A percentile compares a stretch with the other conserved stretches of the same genome.
Evolutionary conservation across 2,329 filamentous ascomycete genomes (phyloP).

Genomic region (Corniculantispora saksenae): DNA sequence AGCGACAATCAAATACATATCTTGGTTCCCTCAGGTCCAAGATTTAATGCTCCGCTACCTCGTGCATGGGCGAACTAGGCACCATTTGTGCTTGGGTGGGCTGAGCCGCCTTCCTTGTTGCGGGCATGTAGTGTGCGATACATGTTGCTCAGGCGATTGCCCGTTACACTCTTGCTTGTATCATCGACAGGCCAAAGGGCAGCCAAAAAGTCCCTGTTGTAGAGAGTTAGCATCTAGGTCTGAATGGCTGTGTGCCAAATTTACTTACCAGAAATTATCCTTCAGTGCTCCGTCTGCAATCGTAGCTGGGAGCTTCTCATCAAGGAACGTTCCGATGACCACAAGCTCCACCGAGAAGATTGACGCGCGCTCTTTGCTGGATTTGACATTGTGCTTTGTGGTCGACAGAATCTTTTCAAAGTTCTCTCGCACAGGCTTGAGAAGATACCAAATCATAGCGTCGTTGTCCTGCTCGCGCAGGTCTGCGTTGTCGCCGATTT

Average conservation of each 20-base stretch:
- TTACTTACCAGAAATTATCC: conserved; percentile 52
- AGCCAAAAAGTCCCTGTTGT: conserved; percentile 45
- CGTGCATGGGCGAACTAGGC: conserved; percentile 25
- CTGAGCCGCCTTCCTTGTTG: conserved; percentile 32
- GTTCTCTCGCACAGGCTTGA: conserved; percentile 61
- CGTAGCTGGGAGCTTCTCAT: conserved; percentile 45
- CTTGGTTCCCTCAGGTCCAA: conserved; percentile 10
- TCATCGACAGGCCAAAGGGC: conserved; percentile 49
- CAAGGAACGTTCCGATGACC: conserved; percentile 63
- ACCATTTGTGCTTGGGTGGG: conserved; percentile 35
- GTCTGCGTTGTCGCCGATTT: conserved; percentile 52
- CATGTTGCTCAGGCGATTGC: conserved; percentile 46
- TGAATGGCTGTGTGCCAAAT: no score
- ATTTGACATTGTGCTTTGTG: conserved; percentile 63
- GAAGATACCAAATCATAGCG: conserved; percentile 49
- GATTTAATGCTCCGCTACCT: conserved; percentile 6
- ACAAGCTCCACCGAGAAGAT: conserved; percentile 63
- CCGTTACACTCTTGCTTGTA: conserved; percentile 46
- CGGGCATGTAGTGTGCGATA: conserved; percentile 42
- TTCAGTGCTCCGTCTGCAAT: conserved; percentile 44
- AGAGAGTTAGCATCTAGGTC: conserved; percentile 8
- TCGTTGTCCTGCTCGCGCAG: conserved; percentile 48
- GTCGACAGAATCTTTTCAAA: conserved; percentile 61
- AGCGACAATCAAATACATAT: conserved; percentile 17
- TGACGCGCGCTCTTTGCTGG: conserved; percentile 61